phyloP scores from a whole-genome alignment of 768 basidiomycete species.

The Rhodosporidiobolus sp. region DNA sequence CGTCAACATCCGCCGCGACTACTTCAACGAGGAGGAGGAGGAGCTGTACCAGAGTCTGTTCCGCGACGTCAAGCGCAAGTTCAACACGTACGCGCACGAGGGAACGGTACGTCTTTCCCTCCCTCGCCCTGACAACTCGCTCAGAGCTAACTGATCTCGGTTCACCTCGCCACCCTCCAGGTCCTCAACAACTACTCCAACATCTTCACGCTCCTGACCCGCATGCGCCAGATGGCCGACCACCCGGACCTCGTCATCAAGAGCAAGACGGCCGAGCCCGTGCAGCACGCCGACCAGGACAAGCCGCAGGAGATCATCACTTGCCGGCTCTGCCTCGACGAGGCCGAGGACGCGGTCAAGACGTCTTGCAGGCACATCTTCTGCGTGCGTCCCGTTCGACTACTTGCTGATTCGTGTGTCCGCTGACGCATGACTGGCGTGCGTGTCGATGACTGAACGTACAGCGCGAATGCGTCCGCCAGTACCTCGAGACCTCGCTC shows the following conservation, averaged over 20 bases:
- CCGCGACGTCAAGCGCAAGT: slow-evolving; percentile 86
- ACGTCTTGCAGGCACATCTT: slow-evolving; percentile 91
- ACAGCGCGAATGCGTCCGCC: slow-evolving; percentile 92
- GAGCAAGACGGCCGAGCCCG: slow-evolving; percentile 69
- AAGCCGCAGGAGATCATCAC: slow-evolving; percentile 51
- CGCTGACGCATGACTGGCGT: too few relatives aligned
- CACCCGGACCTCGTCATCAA: slow-evolving; percentile 85
- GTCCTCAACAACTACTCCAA: slow-evolving; percentile 66
- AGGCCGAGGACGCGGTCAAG: slow-evolving; percentile 95
- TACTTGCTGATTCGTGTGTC: background rate
- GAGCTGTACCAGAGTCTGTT: slow-evolving; percentile 64
- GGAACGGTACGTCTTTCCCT: slow-evolving; percentile 58
- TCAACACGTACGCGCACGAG: slow-evolving; percentile 79
- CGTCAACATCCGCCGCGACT: slow-evolving; percentile 80
- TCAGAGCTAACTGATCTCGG: background rate
- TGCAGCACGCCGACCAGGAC: slow-evolving; percentile 58
- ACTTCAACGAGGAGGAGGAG: slow-evolving; percentile 95
- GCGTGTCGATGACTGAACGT: too few relatives aligned
- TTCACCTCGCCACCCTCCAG: slow-evolving; percentile 49
- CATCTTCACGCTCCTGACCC: slow-evolving; percentile 69
- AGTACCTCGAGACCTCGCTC: slow-evolving; percentile 74
- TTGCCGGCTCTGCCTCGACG: slow-evolving; percentile 92
- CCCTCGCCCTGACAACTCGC: background rate
- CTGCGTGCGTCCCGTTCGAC: slow-evolving; percentile 34
- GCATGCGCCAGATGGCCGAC: slow-evolving; percentile 63